Evolutionary conservation across 2,329 filamentous ascomycete species (phyloP).

Genomic region (Scopulariopsis brevicaulis): DNA sequence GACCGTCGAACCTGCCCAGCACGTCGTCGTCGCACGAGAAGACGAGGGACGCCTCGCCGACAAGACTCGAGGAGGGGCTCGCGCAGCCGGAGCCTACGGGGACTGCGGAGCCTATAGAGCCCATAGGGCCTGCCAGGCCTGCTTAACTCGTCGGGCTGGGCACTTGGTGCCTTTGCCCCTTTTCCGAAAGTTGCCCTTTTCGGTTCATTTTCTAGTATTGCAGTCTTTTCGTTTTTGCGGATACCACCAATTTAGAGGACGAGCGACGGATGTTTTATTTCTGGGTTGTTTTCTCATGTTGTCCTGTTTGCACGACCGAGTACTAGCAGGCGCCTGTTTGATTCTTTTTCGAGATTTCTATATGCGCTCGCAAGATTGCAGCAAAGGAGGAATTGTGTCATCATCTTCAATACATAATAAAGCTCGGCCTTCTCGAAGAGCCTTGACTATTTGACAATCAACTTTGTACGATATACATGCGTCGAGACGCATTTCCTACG

Average conservation of each 20-base stretch:
- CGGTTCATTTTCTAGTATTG: constrained; percentile 1
- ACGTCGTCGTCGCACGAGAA: not conserved
- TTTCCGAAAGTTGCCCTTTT: too few relatives aligned
- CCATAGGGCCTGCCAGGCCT: not conserved
- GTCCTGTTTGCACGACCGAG: not conserved
- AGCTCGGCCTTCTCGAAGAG: too few relatives aligned
- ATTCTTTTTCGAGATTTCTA: not conserved
- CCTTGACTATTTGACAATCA: too few relatives aligned
- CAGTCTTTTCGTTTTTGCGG: constrained; percentile 1
- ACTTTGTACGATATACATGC: too few relatives aligned
- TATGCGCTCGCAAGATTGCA: not conserved
- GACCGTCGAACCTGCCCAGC: constrained; percentile 8
- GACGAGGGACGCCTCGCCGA: not conserved
- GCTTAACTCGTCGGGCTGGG: not conserved
- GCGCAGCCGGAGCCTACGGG: not conserved
- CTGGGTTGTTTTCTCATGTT: not conserved
- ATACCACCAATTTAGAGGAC: not conserved
- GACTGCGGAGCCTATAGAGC: not conserved
- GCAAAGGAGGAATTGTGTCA: too few relatives aligned
- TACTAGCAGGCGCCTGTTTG: not conserved
- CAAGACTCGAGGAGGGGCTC: not conserved
- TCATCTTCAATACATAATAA: too few relatives aligned
- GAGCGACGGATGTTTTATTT: not conserved
- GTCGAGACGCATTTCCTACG: too few relatives aligned
- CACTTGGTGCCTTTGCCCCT: not conserved